These are phyloP conservation scores for Gossypium trilobum DNA, from an alignment of 441 rosid species.

Conservation along the genomic window DNA sequence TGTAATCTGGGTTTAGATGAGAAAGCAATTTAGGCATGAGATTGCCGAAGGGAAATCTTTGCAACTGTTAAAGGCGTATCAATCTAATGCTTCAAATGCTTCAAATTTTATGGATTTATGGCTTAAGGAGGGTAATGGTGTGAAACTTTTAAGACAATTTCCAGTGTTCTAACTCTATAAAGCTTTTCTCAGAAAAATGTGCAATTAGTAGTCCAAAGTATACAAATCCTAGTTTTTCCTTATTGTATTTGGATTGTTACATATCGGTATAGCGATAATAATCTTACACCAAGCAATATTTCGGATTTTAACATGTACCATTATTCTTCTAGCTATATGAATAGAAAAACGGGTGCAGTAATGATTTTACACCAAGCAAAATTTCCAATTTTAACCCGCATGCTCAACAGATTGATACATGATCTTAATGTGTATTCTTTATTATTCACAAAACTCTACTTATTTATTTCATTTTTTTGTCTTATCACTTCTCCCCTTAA, in stretches of 20 bases:
- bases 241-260: not conserved
- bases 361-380: not conserved
- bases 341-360: not conserved
- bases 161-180: not conserved
- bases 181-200: not conserved
- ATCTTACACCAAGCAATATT: not conserved
- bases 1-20: not conserved
- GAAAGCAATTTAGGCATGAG: not conserved
- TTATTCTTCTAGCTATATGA: not conserved
- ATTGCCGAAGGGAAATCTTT: not conserved
- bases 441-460: not conserved
- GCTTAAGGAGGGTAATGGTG: not conserved
- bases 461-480: not conserved
- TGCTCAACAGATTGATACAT: not conserved
- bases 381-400: not conserved
- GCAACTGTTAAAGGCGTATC: not conserved
- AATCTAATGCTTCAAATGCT: not conserved
- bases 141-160: not conserved
- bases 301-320: not conserved
- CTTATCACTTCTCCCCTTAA: not conserved
- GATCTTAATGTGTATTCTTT: not conserved
- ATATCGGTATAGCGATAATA: not conserved
- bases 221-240: not conserved
- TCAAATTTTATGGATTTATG: not conserved
- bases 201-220: not conserved